Base-by-base conservation (phyloP, 2,329 filamentous ascomycete genomes). In the Graphiopsis chlorocephala region DNA sequence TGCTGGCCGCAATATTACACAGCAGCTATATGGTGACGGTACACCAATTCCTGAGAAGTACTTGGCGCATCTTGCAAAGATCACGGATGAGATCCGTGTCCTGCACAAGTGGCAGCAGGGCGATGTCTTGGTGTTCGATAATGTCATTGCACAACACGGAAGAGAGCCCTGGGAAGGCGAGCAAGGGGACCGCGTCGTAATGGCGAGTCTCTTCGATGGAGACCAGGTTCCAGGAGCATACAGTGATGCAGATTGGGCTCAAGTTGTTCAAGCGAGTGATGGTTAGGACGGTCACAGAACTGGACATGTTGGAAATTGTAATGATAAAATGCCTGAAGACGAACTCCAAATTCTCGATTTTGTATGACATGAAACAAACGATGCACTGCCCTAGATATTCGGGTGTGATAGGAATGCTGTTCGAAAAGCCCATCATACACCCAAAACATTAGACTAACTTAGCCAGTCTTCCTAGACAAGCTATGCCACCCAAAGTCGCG, bases 51-150 rank as follows among this genome's bases (percentile, higher is more conserved):
- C 81, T 0, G 79, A 82, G n/a, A 73, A 76, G 67, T 81, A 81
- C 66, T 71, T 83, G 12, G 76, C 69, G 17, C 74, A 73, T 62
- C 71, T 82, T 55, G 77, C 77, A 0, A 72, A 78, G 66, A 81
- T 83, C 42, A 83, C 81, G 14, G 80, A 83, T 64, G 79, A 83
- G 65, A 82, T 83, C 60, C 77, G 80, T 4, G 81, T 84, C 20
- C 68, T 83, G 61, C 81, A 83, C 68, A 76, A 75, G 57, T 83
- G 81, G 81, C 71, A 82, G 69, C 71, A 72, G 14, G 80, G 81
- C 0, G 81, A 83, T 72, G 79, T 83, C 4, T 71, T 83, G 12
- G 80, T 83, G 0, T 83, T 77, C 70, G 81, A 83, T 68, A 83
- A 83, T 69, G 70, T 80, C 17, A 78, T 83, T 70, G 77, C 80